These are phyloP conservation scores for Micractinium sp. DNA, from an alignment of 139 green algal species.

Conservation along the genomic window DNA sequence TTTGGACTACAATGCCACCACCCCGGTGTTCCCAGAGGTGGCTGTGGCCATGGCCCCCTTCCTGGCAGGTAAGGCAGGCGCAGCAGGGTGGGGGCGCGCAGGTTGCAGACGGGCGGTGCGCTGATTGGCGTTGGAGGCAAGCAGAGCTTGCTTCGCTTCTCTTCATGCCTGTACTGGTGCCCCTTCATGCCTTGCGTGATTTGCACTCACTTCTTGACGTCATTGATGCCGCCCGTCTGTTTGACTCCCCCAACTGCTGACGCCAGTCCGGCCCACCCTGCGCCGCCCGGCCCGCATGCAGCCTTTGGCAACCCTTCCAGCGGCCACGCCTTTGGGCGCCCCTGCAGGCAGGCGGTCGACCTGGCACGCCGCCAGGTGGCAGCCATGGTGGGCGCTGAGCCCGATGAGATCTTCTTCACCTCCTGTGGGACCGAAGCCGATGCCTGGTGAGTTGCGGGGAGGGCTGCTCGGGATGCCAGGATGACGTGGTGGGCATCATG, in stretches of 20 bases:
- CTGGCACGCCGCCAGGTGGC: constrained; percentile 64
- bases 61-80: constrained; percentile 25
- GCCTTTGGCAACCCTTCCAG: constrained; percentile 79
- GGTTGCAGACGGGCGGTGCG: too few relatives aligned
- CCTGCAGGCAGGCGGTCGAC: constrained; percentile 39
- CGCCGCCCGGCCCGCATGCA: neutral
- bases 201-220: too few relatives aligned
- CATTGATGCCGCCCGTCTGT: too few relatives aligned
- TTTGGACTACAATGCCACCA: constrained; percentile 64
- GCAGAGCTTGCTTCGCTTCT: too few relatives aligned
- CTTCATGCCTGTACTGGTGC: too few relatives aligned
- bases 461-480: neutral
- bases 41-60: constrained; percentile 70
- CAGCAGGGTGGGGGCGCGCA: too few relatives aligned
- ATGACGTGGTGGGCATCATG: too few relatives aligned
- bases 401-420: constrained; percentile 63
- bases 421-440: constrained; percentile 59
- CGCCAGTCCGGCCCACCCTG: too few relatives aligned
- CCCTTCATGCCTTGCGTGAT: too few relatives aligned
- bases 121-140: too few relatives aligned
- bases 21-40: constrained; percentile 59
- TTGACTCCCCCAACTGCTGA: too few relatives aligned
- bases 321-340: constrained; percentile 60
- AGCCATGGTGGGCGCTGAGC: constrained; percentile 47
- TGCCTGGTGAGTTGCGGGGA: constrained; percentile 1